Base-by-base conservation (phyloP, 1,139 yeast species). In the Suhomyces bokatorum region DNA sequence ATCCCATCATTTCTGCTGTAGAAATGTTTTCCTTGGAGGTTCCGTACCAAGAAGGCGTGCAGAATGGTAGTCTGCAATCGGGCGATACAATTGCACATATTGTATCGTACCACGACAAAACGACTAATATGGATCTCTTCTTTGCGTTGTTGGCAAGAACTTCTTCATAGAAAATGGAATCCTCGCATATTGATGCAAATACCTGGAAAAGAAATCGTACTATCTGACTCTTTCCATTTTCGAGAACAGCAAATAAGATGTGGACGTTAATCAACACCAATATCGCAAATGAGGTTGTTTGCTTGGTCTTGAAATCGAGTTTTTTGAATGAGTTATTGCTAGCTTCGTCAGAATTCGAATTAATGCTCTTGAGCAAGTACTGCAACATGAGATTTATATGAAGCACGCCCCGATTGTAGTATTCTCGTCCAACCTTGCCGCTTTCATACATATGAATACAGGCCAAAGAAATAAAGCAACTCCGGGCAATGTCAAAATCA, bases 91-190 rank as follows among this genome's bases (percentile, higher is more conserved):
- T 62, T 1, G 83, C 79, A 32, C 77, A 61, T 2, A 78, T 75
- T 0, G 83, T 78, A 52, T 78, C 83, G 55, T 75, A 78, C 83
- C 83, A 78, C 1, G 81, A 71, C 6, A 78, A 54, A 12, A 75
- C 78, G 14, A 78, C 77, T 11, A 75, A 69, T 32, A 78, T 54
- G 4, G 77, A 73, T 20, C 73, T 66, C 50, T 76, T 78, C 48
- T 74, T 76, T 22, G 75, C 77, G 37, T 66, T 70, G 14, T 67
- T 67, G 52, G 71, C 52, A 28, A 65, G 53, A n/a, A 57, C 47
- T 11, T 34, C 37, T 24, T 52, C 47, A 48, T 59, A 61, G 38
- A 66, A 62, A 11, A 43, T 48, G 15, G 43, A 35, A 39, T 66
- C 78, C 43, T 66, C 65, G 27, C 80, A 77, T 34, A 78, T 73